Conservation (phyloP, 2,329 filamentous ascomycete genomes). For the Fusarium annulatum region DNA sequence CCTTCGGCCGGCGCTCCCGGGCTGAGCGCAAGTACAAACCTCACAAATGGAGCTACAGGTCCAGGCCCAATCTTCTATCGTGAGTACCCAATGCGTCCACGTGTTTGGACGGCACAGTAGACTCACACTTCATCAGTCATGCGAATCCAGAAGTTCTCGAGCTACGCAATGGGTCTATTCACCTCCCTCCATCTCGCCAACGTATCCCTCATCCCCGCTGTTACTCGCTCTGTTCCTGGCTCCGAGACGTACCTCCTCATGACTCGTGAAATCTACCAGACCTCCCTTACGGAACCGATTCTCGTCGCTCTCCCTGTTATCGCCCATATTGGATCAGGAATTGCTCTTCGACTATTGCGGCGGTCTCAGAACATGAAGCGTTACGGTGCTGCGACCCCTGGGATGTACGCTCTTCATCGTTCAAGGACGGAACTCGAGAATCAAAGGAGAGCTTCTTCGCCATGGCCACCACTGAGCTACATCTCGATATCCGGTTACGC, state of each 20-base stretch:
- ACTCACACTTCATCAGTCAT: constrained; percentile 39
- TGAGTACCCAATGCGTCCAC: constrained; percentile 54
- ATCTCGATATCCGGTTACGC: constrained; percentile 79
- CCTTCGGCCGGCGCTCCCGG: constrained; percentile 62
- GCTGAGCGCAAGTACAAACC: constrained; percentile 62
- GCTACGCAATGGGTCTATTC: constrained; percentile 84
- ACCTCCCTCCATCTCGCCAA: constrained; percentile 81
- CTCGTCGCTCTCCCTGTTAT: constrained; percentile 80
- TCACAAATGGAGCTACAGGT: constrained; percentile 49
- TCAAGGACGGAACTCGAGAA: constrained; percentile 46
- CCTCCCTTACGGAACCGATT: constrained; percentile 80
- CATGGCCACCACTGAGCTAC: constrained; percentile 78
- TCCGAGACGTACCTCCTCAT: constrained; percentile 90
- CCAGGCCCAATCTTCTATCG: constrained; percentile 81
- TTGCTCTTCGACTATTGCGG: constrained; percentile 80
- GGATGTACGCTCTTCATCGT: constrained; percentile 56
- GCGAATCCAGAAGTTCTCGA: constrained; percentile 87
- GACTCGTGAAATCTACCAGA: constrained; percentile 92
- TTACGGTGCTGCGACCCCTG: constrained; percentile 77
- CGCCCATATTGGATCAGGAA: constrained; percentile 80
- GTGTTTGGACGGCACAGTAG: not conserved
- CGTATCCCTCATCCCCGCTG: constrained; percentile 81
- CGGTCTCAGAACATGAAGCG: constrained; percentile 76
- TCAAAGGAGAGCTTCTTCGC: constrained; percentile 35
- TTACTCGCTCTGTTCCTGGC: constrained; percentile 76